Evolutionary conservation across 306 rosid species (phyloP).

Genomic region (Fragaria vesca): DNA sequence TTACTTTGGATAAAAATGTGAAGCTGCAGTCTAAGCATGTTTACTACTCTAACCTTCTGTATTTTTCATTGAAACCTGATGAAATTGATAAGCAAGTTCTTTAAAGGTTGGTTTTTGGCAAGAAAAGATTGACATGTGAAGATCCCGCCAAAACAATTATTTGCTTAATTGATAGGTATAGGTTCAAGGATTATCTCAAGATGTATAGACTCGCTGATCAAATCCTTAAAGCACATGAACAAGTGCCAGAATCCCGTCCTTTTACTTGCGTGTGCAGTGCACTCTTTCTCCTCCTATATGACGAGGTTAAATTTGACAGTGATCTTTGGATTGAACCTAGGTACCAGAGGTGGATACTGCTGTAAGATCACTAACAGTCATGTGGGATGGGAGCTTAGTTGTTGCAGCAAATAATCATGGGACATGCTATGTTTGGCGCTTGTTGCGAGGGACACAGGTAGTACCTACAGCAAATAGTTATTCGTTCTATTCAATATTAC

Average conservation of each 20-base stretch:
- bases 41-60: neutral
- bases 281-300: neutral
- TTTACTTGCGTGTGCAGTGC: neutral
- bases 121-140: neutral
- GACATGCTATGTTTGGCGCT: constrained; percentile 98
- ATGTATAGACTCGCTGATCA: neutral
- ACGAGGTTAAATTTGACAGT: constrained; percentile 14
- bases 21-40: neutral
- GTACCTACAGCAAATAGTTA: constrained; percentile 12
- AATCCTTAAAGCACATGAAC: neutral
- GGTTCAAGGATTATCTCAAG: neutral
- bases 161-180: neutral
- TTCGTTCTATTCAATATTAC: constrained; percentile 2
- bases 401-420: constrained; percentile 99
- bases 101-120: neutral
- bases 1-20: neutral
- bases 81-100: neutral
- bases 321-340: constrained; percentile 42
- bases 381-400: constrained; percentile 99
- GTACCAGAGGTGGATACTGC: constrained; percentile 99
- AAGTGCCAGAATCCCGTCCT: neutral
- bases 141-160: neutral
- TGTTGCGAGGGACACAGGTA: constrained; percentile 94
- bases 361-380: constrained; percentile 91
- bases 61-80: neutral